phyloP scores from a whole-genome alignment of 805 yeast genomes.

The Pichia eremophila region DNA sequence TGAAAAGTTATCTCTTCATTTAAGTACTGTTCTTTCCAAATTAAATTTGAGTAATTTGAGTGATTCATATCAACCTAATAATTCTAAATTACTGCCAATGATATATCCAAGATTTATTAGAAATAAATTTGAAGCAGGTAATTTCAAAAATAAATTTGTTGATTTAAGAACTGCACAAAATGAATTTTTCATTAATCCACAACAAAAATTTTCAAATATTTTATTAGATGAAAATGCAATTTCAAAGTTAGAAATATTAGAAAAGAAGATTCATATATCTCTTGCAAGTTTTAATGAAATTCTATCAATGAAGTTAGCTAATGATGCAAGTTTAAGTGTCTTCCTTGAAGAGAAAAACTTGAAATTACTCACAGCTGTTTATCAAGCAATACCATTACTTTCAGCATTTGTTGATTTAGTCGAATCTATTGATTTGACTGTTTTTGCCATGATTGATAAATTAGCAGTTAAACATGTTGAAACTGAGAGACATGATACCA shows the following conservation, averaged over 20 bases:
- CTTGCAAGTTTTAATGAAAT: constrained; percentile 34
- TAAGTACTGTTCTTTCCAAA: background rate
- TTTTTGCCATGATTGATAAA: constrained; percentile 30
- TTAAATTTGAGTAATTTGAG: background rate
- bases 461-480: constrained; percentile 12
- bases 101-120: constrained; percentile 59
- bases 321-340: constrained; percentile 12
- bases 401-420: constrained; percentile 41
- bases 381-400: constrained; percentile 42
- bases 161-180: constrained; percentile 14
- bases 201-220: constrained; percentile 24
- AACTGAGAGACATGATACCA: constrained; percentile 13
- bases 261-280: constrained; percentile 30
- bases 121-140: constrained; percentile 67
- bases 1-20: constrained; percentile 1
- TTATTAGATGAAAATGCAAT: constrained; percentile 43
- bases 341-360: constrained; percentile 37
- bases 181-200: constrained; percentile 23
- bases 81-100: constrained; percentile 41
- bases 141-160: constrained; percentile 65
- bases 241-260: constrained; percentile 27
- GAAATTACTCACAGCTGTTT: constrained; percentile 42
- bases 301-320: constrained; percentile 31
- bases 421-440: constrained; percentile 55
- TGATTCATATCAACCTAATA: constrained; percentile 2